phyloP scores from a whole-genome alignment of 768 basidiomycete species.

The Rhodotorula toruloides region DNA sequence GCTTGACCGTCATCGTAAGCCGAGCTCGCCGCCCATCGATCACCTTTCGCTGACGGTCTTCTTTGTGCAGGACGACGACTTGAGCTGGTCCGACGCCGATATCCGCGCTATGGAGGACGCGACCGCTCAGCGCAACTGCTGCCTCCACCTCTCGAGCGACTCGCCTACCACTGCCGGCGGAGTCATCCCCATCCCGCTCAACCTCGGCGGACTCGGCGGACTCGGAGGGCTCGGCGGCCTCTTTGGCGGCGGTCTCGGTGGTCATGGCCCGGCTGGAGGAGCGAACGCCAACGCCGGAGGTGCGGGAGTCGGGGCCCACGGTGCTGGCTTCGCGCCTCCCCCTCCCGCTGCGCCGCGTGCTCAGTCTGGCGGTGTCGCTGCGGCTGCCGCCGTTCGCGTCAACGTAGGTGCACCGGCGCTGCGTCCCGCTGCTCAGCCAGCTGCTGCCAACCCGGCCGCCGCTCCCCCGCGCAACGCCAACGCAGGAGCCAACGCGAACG shows the following conservation, averaged over 20 bases:
- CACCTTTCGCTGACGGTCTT: too few species aligned
- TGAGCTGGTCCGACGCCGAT: constrained; percentile 15
- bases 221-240: background rate
- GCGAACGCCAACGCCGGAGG: background rate
- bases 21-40: too few species aligned
- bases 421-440: too few species aligned
- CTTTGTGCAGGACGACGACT: constrained; percentile 23
- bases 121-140: background rate
- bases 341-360: too few species aligned
- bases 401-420: too few species aligned
- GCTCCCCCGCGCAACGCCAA: too few species aligned
- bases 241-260: background rate
- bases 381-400: too few species aligned
- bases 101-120: constrained; percentile 12
- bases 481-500: too few species aligned
- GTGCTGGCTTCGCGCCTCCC: background rate
- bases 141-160: constrained; percentile 21
- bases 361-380: too few species aligned
- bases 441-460: too few species aligned
- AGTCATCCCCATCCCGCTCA: background rate
- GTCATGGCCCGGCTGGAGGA: background rate
- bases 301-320: background rate
- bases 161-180: background rate
- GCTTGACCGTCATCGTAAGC: constrained; percentile 20
- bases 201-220: background rate